Evolutionary conservation across 2,329 filamentous ascomycete genomes (phyloP).

Genomic region (Shiraia sp.): DNA sequence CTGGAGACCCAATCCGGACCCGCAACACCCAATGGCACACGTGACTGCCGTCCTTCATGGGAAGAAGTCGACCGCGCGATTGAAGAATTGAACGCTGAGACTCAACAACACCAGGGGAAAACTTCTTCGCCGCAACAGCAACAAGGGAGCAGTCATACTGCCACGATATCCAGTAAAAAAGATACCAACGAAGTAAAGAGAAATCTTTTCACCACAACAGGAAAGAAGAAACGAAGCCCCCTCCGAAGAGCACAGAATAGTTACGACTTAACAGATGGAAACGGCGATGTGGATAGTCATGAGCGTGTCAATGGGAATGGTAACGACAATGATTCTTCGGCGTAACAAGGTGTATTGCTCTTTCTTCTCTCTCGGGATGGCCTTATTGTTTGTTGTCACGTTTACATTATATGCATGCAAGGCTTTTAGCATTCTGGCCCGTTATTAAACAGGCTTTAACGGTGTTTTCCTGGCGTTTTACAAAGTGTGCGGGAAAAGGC

Average conservation of each 20-base stretch:
- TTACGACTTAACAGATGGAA: slow-evolving; percentile 10
- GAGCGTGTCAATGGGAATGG: background rate
- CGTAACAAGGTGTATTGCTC: background rate
- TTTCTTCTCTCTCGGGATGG: no score
- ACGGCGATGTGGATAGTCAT: background rate
- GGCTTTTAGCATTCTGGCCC: no score
- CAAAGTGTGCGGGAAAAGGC: no score
- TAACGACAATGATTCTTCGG: background rate
- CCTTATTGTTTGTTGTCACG: no score
- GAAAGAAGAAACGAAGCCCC: slow-evolving; percentile 35
- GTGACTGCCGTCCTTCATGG: slow-evolving; percentile 44
- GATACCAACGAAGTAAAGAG: slow-evolving; percentile 14
- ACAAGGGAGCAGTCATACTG: no score
- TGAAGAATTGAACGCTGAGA: slow-evolving; percentile 34
- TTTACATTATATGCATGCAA: no score
- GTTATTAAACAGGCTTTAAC: no score
- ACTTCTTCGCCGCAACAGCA: no score
- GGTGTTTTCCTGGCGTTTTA: no score
- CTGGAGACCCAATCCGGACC: slow-evolving; percentile 50
- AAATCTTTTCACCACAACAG: no score
- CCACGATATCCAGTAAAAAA: slow-evolving; percentile 1
- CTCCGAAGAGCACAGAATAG: slow-evolving; percentile 38
- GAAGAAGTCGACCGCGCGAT: slow-evolving; percentile 43
- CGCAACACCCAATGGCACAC: slow-evolving; percentile 48
- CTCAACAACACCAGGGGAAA: no score